A percentile compares a stretch with the other conserved stretches of the same genome.
These are phyloP conservation scores for Sporothrix euskadiensis DNA, from an alignment of 2,329 filamentous ascomycete genomes.

Conservation along the genomic window DNA sequence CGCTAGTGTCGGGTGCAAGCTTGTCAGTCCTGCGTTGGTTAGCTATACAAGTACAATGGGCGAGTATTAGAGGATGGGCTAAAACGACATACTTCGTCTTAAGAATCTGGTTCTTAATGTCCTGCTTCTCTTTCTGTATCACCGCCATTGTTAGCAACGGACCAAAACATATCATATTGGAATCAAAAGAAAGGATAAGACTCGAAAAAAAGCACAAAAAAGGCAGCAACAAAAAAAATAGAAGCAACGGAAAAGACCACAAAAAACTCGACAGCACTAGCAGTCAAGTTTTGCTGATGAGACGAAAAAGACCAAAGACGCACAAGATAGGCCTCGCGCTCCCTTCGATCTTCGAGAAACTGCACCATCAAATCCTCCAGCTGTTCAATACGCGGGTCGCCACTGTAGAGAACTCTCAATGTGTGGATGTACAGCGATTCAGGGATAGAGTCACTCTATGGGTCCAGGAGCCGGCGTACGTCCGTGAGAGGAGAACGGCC, in stretches of 20 bases:
- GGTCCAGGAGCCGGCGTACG: neutral
- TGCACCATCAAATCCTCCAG: neutral
- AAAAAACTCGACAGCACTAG: neutral
- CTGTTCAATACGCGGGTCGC: neutral
- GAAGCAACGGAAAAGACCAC: neutral
- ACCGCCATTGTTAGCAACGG: neutral
- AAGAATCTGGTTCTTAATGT: constrained; percentile 61
- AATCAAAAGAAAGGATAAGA: neutral
- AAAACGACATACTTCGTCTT: constrained; percentile 43
- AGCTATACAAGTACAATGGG: neutral
- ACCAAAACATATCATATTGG: neutral
- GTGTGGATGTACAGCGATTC: neutral
- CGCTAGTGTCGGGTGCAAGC: constrained; percentile 65
- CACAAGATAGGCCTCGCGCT: neutral
- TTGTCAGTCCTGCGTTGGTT: constrained; percentile 51
- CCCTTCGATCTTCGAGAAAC: neutral
- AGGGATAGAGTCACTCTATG: too few species aligned
- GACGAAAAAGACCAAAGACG: neutral
- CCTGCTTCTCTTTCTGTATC: constrained; percentile 59
- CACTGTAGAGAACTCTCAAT: neutral
- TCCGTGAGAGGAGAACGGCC: neutral
- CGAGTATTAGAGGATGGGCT: neutral
- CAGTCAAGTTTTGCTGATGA: neutral
- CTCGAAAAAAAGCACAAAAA: neutral
- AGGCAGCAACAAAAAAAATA: neutral